Percentiles rank a stretch among this genome's conserved stretches.
Evolutionary conservation across 345 rosid species (phyloP).

Genomic region (Arabis hirsuta): DNA sequence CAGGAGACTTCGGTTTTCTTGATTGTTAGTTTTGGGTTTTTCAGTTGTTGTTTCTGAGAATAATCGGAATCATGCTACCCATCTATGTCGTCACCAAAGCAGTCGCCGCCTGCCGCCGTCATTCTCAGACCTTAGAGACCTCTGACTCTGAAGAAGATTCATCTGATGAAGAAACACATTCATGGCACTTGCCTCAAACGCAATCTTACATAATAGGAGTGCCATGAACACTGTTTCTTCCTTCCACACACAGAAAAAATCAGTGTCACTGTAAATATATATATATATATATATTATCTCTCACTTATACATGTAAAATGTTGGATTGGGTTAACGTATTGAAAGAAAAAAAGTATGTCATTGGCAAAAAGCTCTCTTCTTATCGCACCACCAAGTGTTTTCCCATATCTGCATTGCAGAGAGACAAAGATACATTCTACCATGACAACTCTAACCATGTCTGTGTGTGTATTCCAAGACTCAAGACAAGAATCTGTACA

Average conservation of each 20-base stretch:
- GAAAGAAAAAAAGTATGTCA: conserved; percentile 12
- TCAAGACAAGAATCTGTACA: conserved; percentile 30
- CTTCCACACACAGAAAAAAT: conserved; percentile 16
- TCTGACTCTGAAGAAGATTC: conserved; percentile 37
- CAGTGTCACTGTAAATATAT: conserved; percentile 34
- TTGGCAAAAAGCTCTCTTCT: conserved; percentile 18
- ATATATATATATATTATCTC: conserved; percentile 14
- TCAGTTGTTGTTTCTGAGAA: conserved; percentile 66
- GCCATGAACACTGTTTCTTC: conserved; percentile 27
- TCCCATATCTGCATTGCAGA: conserved; percentile 20
- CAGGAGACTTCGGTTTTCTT: neutral
- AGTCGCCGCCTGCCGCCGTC: conserved; percentile 55
- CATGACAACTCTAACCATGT: conserved; percentile 18
- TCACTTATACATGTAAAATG: conserved; percentile 37
- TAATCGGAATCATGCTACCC: conserved; percentile 71
- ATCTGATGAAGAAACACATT: conserved; percentile 69
- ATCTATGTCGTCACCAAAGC: conserved; percentile 63
- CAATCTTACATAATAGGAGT: conserved; percentile 47
- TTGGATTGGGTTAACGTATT: conserved; percentile 29
- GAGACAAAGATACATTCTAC: conserved; percentile 5
- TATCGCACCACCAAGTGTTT: conserved; percentile 3
- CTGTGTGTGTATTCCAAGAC: conserved; percentile 17
- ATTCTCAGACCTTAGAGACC: conserved; percentile 36
- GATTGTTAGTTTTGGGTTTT: conserved; percentile 2
- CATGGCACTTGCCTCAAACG: conserved; percentile 40